Evolutionary conservation across 2,329 filamentous ascomycete genomes (phyloP), one percentile per base, ranked within the genome.

Genomic region (Magnaporthiopsis incrustans): DNA sequence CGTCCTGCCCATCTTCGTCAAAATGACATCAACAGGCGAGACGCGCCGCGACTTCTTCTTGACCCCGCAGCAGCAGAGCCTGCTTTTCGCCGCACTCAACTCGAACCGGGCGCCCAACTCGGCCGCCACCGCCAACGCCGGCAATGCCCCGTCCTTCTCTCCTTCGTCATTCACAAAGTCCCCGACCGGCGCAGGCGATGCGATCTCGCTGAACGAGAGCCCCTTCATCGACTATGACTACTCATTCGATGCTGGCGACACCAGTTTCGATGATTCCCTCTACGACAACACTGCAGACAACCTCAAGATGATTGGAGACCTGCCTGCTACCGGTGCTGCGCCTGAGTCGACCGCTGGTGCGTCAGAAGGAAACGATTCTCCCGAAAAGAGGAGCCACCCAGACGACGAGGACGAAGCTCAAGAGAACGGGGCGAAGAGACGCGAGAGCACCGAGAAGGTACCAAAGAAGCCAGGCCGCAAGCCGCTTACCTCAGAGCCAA

Each of bases 401-500:
- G 87, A 89, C 61, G 85, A 88, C 38, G 85, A 90, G 15, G 87
- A 87, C 1, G 89, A 90, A 7, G 89, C 83, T n/a, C 75, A 77
- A 33, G 77, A 79, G 64, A 78, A 78, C 58, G 77, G 78, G 22
- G 77, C 81, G 65, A 95, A 93, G 80, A 85, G 92, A 68, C 86
- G 90, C 66, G 92, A 96, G 76, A 86, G 89, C 65, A 88, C 92
- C 64, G 91, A 93, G 59, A 97, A 95, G 77, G 82, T 88, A 58
- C 86, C 91, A 30, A 98, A 98, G 85, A 99, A 98, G 79, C 94
- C 95, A 5, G 95, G 95, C 62, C 87, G 95, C 67, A 99, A 99
- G 81, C 95, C 94, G 26, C 82, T 98, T 71, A 98, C 92, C 60
- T 96, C 91, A 27, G 95, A 98, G 76, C 95, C 95, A 30, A 98